A percentile compares a stretch with the other conserved stretches of the same genome.
phyloP scores from a whole-genome alignment of 495 filamentous ascomycete species.

The Tuber umbilicatum region DNA sequence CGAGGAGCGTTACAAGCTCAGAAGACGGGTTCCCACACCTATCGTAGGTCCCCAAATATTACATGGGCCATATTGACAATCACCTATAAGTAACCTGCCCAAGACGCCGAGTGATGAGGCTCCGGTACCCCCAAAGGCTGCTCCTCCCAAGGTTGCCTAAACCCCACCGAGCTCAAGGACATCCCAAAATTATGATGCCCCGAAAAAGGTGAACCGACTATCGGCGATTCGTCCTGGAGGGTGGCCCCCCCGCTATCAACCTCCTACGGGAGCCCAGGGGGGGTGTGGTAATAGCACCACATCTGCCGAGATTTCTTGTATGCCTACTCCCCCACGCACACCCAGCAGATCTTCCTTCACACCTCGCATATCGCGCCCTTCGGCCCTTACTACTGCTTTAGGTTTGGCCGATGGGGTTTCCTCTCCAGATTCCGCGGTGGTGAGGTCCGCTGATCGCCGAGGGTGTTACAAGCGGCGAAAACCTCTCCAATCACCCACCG shows the following conservation, averaged over 20 bases:
- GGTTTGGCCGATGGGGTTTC: constrained; percentile 7
- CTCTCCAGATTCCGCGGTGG: not conserved
- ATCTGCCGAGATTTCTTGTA: constrained; percentile 24
- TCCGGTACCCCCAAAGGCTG: not conserved
- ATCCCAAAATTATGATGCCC: constrained; percentile 14
- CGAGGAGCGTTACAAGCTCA: constrained; percentile 36
- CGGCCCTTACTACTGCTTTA: constrained; percentile 8
- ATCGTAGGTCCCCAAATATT: constrained; percentile 11
- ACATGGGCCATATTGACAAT: not conserved
- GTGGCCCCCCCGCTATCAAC: constrained; percentile 17
- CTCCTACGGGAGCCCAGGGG: constrained; percentile 21
- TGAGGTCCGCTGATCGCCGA: constrained; percentile 1
- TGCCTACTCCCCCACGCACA: constrained; percentile 31
- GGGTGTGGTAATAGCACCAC: constrained; percentile 22
- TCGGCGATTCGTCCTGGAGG: constrained; percentile 12
- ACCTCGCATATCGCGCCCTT: constrained; percentile 16
- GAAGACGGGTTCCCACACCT: constrained; percentile 23
- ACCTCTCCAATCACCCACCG: constrained; percentile 16
- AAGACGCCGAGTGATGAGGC: not conserved
- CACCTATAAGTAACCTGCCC: not conserved
- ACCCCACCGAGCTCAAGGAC: not conserved
- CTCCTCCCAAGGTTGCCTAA: constrained; percentile 11
- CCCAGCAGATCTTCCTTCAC: constrained; percentile 28
- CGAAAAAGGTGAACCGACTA: not conserved
- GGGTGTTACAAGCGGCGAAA: constrained; percentile 22